Evolutionary conservation across 179 eudicot genomes (phyloP), one percentile per base, ranked within the genome.

Genomic region (Spinacia oleracea): DNA sequence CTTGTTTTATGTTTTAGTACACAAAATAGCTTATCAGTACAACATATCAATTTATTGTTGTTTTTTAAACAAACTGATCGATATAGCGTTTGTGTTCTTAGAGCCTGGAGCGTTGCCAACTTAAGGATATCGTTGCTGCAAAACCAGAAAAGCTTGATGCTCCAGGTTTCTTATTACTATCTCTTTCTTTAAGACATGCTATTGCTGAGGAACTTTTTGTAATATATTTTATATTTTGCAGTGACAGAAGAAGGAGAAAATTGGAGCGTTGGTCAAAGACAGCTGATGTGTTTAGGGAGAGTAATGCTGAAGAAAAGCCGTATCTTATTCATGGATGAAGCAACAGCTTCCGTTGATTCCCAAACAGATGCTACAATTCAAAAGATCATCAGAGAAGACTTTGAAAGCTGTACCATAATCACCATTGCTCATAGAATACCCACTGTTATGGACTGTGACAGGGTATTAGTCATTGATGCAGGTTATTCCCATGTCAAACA

Each of bases 391-490:
- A 66, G 94, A 40, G 97, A 90, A 84, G 97, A 93, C 83, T 93
- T 93, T 51, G 74, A 84, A 2, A 82, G 83, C 15, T 88, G 96
- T 77, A 90, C 97, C 25, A 91, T 93, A 58, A 93, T 91, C 80
- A 93, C 96, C 84, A 90, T 93, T 78, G 96, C 97, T 60, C 97
- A 93, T 78, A 91, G 97, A 81, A 93, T 93, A 75, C 97, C 97
- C 1, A 93, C 97, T 2, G 97, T 91, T 46, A 93, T 93, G 97
- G 97, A 93, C 84, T 91, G 97, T 77, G 97, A 93, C 56, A 81
- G 90, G 18, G 97, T 93, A 53, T 79, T 93, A 40, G 97, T 93
- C 70, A 80, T 93, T 55, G 96, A 93, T 85, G 94, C 97, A 83
- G 97, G 97, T 91, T 8, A 8, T 34, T 66, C 38, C n/a, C 27